Evolutionary conservation across 352 stramenopile species (phyloP), one percentile per base, ranked within the genome.

Genomic region (Poterioochromonas sp.): DNA sequence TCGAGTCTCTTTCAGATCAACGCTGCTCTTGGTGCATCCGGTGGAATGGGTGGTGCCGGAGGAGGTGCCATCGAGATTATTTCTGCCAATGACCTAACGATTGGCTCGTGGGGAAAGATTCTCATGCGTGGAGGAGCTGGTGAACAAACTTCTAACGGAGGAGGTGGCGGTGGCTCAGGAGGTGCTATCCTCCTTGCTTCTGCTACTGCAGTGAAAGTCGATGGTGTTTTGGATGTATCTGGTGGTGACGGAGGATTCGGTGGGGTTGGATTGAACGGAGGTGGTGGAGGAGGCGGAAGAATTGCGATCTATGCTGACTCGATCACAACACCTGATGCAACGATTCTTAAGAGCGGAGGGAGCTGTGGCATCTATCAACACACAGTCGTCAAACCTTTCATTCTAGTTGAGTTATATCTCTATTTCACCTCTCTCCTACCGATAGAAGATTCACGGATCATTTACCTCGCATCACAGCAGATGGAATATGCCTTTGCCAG

Each of bases 21-120:
- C 70, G 43, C 49, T 49, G 18, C 53, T 53, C 44, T 69, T 12
- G 68, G 76, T 37, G 49, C 47, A 18, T 32, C 51, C 40, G 84
- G 86, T 0, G 91, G 86, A 0, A 80, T 91, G n/a, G 94, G 93
- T 22, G 94, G 94, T 22, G 89, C 86, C 77, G 94, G 93, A 29
- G 93, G 92, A 29, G 94, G 88, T 26, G 89, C 88, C 0, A 87
- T 94, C 44, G 87, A 91, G 80, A 82, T 98, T 5, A 86, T 90
- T 1, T 92, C 93, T 0, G 79, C 94, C 3, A 98, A 97, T 81
- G 94, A 98, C 79, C 89, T 98, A 26, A 81, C 93, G 1, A 84
- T 98, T 5, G 92, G 91, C 0, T 80, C 81, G 0, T 90, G 89
- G 77, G 88, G 84, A 18, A 83, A 83, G 26, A 83, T 98, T 49